These are phyloP conservation scores for Torulaspora globosa DNA, from an alignment of 1,139 yeast genomes.

Conservation along the genomic window DNA sequence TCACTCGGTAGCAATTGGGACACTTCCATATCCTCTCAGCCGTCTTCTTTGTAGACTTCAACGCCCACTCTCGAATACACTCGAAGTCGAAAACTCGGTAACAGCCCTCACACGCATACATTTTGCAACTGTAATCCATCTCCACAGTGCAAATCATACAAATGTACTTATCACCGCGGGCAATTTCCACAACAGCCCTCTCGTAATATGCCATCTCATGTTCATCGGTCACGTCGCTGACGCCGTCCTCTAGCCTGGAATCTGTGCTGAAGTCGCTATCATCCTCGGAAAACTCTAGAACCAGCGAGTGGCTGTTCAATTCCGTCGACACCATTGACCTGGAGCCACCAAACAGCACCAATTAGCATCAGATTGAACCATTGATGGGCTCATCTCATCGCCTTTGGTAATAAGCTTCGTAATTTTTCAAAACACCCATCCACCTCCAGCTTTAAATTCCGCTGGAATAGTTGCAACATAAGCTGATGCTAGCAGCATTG, in stretches of 20 bases:
- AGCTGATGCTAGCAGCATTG: conserved; percentile 4
- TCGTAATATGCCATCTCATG: conserved; percentile 32
- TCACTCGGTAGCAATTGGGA: conserved; percentile 71
- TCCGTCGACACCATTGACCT: conserved; percentile 2
- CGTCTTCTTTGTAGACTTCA: conserved; percentile 64
- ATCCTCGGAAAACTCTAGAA: conserved; percentile 17
- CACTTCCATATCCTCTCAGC: conserved; percentile 68
- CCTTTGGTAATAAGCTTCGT: background rate
- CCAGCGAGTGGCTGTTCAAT: conserved; percentile 11
- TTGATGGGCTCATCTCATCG: conserved; percentile 6
- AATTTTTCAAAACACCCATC: conserved; percentile 14
- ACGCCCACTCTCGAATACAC: conserved; percentile 81
- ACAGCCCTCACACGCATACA: conserved; percentile 75
- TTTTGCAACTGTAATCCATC: conserved; percentile 57
- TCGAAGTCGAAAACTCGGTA: conserved; percentile 75
- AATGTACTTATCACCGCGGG: conserved; percentile 62
- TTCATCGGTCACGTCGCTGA: conserved; percentile 5
- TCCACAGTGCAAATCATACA: conserved; percentile 86
- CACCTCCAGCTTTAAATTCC: conserved; percentile 9
- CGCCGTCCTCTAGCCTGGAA: conserved; percentile 2
- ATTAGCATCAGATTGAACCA: background rate
- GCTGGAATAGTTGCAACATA: conserved; percentile 9
- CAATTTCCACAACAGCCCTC: conserved; percentile 36
- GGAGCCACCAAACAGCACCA: background rate
- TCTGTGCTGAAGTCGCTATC: conserved; percentile 11